Percentiles rank a stretch among this genome's conserved stretches.
phyloP scores from a whole-genome alignment of 2,329 filamentous ascomycete species.

The Verticillium tricorpus region DNA sequence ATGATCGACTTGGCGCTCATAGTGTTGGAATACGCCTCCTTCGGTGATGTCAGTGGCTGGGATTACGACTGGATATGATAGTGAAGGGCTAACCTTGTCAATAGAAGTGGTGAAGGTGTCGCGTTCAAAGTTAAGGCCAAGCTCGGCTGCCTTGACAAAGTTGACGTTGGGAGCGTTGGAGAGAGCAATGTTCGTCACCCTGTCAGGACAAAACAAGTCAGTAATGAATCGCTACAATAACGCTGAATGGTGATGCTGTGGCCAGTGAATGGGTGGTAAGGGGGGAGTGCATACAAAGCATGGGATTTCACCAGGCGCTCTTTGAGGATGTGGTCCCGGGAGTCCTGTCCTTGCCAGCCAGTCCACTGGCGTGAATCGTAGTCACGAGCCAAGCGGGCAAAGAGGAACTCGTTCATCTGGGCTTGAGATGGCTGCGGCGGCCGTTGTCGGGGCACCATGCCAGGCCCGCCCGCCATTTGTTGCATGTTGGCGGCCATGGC shows the following conservation, averaged over 20 bases:
- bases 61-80: background rate
- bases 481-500: constrained; percentile 59
- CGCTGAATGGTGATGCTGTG: background rate
- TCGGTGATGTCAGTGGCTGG: constrained; percentile 13
- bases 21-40: constrained; percentile 47
- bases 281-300: constrained; percentile 31
- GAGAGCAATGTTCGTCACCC: constrained; percentile 47
- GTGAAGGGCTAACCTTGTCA: constrained; percentile 38
- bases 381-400: constrained; percentile 25
- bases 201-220: constrained; percentile 18
- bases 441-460: constrained; percentile 38
- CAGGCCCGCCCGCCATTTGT: constrained; percentile 47
- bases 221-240: constrained; percentile 7
- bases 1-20: constrained; percentile 43
- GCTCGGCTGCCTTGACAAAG: constrained; percentile 33
- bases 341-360: constrained; percentile 35
- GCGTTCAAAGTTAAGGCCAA: constrained; percentile 43
- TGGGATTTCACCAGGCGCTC: constrained; percentile 39
- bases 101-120: constrained; percentile 39
- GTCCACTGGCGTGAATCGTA: constrained; percentile 5
- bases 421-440: constrained; percentile 27
- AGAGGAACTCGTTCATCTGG: constrained; percentile 34
- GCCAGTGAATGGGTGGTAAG: background rate
- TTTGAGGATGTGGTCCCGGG: constrained; percentile 15
- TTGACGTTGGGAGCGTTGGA: constrained; percentile 35